phyloP scores from a whole-genome alignment of 2,329 filamentous ascomycete species.

The Ascochyta clinopodiicola region DNA sequence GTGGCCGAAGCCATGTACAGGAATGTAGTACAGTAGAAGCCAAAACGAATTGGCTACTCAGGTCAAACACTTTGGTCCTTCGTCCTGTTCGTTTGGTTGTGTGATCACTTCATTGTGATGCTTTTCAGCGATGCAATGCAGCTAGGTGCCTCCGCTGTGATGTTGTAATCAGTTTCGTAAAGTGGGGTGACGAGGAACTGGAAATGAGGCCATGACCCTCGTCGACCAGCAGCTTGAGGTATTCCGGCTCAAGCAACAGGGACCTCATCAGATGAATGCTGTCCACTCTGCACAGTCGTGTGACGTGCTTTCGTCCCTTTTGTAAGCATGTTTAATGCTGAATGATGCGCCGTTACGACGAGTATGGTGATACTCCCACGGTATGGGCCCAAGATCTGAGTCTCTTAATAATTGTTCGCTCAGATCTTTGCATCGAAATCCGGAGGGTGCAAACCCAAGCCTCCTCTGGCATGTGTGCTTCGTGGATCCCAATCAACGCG shows the following conservation, averaged over 20 bases:
- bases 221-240: neutral
- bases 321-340: neutral
- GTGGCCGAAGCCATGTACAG: constrained; percentile 9
- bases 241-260: neutral
- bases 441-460: constrained; percentile 49
- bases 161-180: neutral
- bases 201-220: neutral
- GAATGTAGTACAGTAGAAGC: neutral
- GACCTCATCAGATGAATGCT: neutral
- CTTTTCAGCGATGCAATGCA: neutral
- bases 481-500: constrained; percentile 47
- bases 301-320: neutral
- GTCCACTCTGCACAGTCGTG: neutral
- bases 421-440: constrained; percentile 40
- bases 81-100: neutral
- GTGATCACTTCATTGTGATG: neutral
- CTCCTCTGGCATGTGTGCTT: constrained; percentile 48
- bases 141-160: neutral
- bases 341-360: neutral
- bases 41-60: neutral
- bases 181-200: neutral
- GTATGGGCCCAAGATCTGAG: neutral
- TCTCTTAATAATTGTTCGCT: constrained; percentile 18
- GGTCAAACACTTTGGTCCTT: constrained; percentile 17
- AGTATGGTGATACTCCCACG: neutral